Percentiles rank a stretch among this genome's conserved stretches.
phyloP scores from a whole-genome alignment of 805 yeast species.

The Metschnikowia proteae region DNA sequence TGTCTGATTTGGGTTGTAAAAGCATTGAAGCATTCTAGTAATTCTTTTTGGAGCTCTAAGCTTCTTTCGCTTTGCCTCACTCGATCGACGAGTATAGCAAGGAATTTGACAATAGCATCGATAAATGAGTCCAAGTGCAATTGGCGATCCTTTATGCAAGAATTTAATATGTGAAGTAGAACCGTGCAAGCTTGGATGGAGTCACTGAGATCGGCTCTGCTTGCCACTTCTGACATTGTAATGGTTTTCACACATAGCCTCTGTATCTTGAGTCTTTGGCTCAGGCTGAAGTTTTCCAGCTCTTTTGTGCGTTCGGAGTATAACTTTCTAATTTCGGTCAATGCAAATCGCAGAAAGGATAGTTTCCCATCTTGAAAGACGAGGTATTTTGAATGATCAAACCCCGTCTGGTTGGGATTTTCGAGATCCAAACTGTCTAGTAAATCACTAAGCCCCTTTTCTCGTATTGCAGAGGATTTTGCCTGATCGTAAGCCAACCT shows the following conservation, averaged over 20 bases:
- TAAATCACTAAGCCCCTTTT: neutral
- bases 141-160: slow-evolving; percentile 39
- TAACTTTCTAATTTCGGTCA: slow-evolving; percentile 1
- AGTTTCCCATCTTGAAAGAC: neutral
- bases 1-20: slow-evolving; percentile 16
- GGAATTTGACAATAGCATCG: slow-evolving; percentile 36
- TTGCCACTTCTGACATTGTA: slow-evolving; percentile 15
- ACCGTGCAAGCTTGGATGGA: slow-evolving; percentile 33
- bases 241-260: slow-evolving; percentile 27
- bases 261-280: slow-evolving; percentile 20
- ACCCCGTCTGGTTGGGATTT: neutral
- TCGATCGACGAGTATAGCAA: slow-evolving; percentile 32
- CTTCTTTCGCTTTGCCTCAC: slow-evolving; percentile 13
- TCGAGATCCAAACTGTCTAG: neutral
- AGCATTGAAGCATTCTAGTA: slow-evolving; percentile 6
- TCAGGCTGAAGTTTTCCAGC: slow-evolving; percentile 21
- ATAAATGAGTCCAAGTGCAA: slow-evolving; percentile 46
- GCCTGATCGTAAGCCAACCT: neutral
- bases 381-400: neutral
- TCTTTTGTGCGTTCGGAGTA: slow-evolving; percentile 4
- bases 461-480: neutral
- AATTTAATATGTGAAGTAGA: slow-evolving; percentile 39
- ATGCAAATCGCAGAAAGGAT: slow-evolving; percentile 5
- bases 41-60: slow-evolving; percentile 1
- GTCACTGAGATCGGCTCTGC: slow-evolving; percentile 18